Evolutionary conservation across 116 monocot species (phyloP).

Genomic region (Trichopus zeylanicus): DNA sequence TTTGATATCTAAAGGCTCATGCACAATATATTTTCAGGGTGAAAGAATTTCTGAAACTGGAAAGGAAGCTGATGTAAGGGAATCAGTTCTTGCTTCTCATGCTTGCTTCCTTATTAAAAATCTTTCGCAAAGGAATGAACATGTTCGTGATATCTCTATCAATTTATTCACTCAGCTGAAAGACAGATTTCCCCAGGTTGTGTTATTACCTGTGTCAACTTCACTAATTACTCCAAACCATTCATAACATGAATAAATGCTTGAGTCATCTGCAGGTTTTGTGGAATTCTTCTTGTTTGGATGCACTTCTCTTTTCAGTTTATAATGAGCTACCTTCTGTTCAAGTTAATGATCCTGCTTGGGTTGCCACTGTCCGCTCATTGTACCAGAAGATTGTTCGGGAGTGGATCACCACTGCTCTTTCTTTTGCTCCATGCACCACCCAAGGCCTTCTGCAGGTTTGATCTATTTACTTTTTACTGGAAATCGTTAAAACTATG

Average conservation of each 20-base stretch:
- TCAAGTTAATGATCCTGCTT: slow-evolving; percentile 87
- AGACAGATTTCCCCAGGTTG: slow-evolving; percentile 90
- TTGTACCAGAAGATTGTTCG: slow-evolving; percentile 86
- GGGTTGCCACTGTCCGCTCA: slow-evolving; percentile 74
- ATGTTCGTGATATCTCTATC: slow-evolving; percentile 82
- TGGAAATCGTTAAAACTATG: too few relatives aligned
- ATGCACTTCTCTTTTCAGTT: slow-evolving; percentile 85
- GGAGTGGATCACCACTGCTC: slow-evolving; percentile 87
- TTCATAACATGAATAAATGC: not conserved
- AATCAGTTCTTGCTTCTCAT: slow-evolving; percentile 79
- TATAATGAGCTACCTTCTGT: slow-evolving; percentile 77
- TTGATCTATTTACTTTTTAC: slow-evolving; percentile 12
- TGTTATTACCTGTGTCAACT: not conserved
- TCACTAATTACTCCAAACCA: not conserved
- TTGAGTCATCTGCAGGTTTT: slow-evolving; percentile 50
- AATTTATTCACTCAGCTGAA: slow-evolving; percentile 75
- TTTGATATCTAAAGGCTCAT: not conserved
- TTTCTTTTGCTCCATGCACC: slow-evolving; percentile 94
- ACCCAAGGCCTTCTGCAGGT: slow-evolving; percentile 97
- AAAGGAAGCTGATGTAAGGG: slow-evolving; percentile 69
- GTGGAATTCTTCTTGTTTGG: slow-evolving; percentile 89
- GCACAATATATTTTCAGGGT: slow-evolving; percentile 37
- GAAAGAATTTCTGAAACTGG: slow-evolving; percentile 84
- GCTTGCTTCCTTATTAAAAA: slow-evolving; percentile 92
- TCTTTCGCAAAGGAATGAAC: slow-evolving; percentile 94